These are phyloP conservation scores for Orbilia blumenaviensis DNA, from an alignment of 2,329 filamentous ascomycete species.

Conservation along the genomic window DNA sequence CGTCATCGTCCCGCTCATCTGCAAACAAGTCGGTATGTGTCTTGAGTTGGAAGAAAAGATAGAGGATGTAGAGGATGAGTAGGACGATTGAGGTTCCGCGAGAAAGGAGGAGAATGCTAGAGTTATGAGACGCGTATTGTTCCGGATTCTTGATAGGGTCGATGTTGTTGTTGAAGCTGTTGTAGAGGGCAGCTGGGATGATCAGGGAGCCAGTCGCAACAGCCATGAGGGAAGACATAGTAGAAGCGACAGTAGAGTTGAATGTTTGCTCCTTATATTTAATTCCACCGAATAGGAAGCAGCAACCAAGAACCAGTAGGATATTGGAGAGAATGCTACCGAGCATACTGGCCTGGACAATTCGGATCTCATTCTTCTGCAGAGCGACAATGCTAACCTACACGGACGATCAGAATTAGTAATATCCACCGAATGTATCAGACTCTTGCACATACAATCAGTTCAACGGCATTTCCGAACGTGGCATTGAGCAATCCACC, in stretches of 20 bases:
- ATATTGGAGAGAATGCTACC: slow-evolving; percentile 95
- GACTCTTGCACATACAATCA: slow-evolving; percentile 68
- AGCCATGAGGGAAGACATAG: slow-evolving; percentile 72
- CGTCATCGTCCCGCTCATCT: slow-evolving; percentile 58
- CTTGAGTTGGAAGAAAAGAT: slow-evolving; percentile 79
- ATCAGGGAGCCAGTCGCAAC: slow-evolving; percentile 76
- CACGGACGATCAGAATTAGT: slow-evolving; percentile 67
- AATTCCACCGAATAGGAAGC: slow-evolving; percentile 78
- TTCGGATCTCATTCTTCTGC: slow-evolving; percentile 83
- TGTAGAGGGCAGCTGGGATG: slow-evolving; percentile 70
- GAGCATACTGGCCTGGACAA: slow-evolving; percentile 98
- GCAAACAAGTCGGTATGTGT: slow-evolving; percentile 79
- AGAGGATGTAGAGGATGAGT: slow-evolving; percentile 77
- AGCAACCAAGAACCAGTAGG: slow-evolving; percentile 80
- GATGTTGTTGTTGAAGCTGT: slow-evolving; percentile 56
- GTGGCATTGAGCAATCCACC: slow-evolving; percentile 79
- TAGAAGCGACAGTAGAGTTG: slow-evolving; percentile 79
- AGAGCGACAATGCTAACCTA: slow-evolving; percentile 81
- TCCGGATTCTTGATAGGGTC: slow-evolving; percentile 45
- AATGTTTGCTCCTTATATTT: slow-evolving; percentile 76
- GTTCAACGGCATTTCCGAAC: slow-evolving; percentile 80
- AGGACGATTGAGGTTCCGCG: slow-evolving; percentile 80
- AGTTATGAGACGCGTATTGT: slow-evolving; percentile 25
- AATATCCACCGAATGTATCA: not conserved
- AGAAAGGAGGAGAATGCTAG: slow-evolving; percentile 66